Percentiles rank a stretch among this genome's conserved stretches.
phyloP scores from a whole-genome alignment of 257 asterid species.

The Voacanga thouarsii region DNA sequence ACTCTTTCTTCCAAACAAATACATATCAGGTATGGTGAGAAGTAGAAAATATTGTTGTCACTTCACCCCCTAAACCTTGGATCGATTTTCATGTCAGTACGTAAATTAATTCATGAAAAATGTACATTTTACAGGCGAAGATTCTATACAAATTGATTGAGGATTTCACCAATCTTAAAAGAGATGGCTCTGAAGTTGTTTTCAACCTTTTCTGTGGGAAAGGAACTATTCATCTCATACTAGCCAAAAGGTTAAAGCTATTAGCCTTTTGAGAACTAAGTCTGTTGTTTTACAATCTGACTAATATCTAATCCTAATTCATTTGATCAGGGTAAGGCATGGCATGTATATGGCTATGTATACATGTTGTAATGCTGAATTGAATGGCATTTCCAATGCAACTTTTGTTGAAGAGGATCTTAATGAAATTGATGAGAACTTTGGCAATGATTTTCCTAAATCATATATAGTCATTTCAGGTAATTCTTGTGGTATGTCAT shows the following conservation, averaged over 20 bases:
- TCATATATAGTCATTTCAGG: conserved; percentile 95
- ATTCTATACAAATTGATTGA: conserved; percentile 75
- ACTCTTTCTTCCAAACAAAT: conserved; percentile 97
- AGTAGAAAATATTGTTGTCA: neutral
- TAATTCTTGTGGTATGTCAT: too few relatives aligned
- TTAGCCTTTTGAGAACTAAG: conserved; percentile 8
- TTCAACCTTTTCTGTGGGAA: conserved; percentile 96
- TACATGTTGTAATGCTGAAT: conserved; percentile 73
- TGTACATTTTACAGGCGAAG: conserved; percentile 65
- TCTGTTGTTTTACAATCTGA: conserved; percentile 17
- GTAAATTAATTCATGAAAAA: neutral
- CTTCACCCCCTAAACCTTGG: neutral
- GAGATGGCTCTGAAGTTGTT: conserved; percentile 87
- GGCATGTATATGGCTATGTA: too few relatives aligned
- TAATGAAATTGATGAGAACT: conserved; percentile 72
- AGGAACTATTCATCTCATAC: conserved; percentile 89
- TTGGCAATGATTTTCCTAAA: conserved; percentile 77
- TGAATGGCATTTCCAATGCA: conserved; percentile 80
- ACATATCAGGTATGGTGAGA: conserved; percentile 66
- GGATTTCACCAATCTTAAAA: conserved; percentile 71
- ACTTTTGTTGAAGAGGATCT: conserved; percentile 91
- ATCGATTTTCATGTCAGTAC: neutral
- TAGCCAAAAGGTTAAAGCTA: conserved; percentile 66
- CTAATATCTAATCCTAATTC: conserved; percentile 41
- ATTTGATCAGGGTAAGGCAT: too few relatives aligned